A percentile compares a stretch with the other conserved stretches of the same genome.
Evolutionary conservation across 306 rosid genomes (phyloP).

Genomic region (Cyclanthera cordifolia): DNA sequence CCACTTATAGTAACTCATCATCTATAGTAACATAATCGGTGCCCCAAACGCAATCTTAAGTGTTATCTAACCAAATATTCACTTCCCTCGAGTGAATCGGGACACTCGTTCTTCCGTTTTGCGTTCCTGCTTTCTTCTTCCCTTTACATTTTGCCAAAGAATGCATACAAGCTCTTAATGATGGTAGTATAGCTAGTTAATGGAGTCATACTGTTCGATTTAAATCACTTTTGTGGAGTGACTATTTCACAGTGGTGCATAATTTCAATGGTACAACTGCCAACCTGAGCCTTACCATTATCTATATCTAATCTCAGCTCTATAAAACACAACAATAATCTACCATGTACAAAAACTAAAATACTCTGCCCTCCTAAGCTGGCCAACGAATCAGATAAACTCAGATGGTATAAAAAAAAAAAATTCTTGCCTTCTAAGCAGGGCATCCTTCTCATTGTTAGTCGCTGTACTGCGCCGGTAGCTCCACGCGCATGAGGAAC

Average conservation of each 20-base stretch:
- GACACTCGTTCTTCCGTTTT: too few species aligned
- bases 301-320: neutral
- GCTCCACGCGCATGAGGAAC: neutral
- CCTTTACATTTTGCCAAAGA: too few species aligned
- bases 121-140: too few species aligned
- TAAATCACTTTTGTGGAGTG: neutral
- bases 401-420: neutral
- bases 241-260: neutral
- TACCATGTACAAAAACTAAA: conserved; percentile 8
- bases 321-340: neutral
- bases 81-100: too few species aligned
- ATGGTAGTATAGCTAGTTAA: neutral
- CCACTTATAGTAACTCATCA: too few species aligned
- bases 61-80: too few species aligned
- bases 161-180: too few species aligned
- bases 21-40: too few species aligned
- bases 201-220: neutral
- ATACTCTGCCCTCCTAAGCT: neutral
- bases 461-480: neutral
- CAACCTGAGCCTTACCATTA: neutral
- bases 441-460: neutral
- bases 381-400: neutral
- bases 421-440: neutral
- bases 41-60: too few species aligned
- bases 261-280: neutral